A percentile compares a stretch with the other conserved stretches of the same genome.
phyloP scores from a whole-genome alignment of 495 filamentous ascomycete genomes.

The Aspergillus egyptiacus region DNA sequence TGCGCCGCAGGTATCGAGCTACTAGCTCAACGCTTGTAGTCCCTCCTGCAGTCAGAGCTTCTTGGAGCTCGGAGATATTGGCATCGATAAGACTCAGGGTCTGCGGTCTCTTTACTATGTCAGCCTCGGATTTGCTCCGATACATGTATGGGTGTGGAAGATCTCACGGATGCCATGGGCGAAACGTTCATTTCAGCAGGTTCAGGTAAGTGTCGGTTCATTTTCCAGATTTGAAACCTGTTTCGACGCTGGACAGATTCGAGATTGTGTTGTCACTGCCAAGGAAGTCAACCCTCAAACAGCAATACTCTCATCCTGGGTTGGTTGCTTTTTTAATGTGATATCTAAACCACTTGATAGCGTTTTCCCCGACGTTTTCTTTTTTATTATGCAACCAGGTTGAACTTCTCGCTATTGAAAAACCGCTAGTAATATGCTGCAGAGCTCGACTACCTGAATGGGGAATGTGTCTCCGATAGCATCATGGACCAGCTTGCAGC shows the following conservation, averaged over 20 bases:
- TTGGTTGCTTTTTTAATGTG: not conserved
- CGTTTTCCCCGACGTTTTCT: no score
- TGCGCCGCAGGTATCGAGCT: constrained; percentile 45
- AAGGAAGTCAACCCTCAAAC: no score
- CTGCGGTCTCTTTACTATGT: not conserved
- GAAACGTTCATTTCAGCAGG: not conserved
- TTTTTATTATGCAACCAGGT: no score
- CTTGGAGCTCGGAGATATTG: constrained; percentile 14
- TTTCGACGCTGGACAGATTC: no score
- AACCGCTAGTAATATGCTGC: no score
- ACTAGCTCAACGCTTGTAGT: constrained; percentile 45
- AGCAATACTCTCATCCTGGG: no score
- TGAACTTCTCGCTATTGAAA: no score
- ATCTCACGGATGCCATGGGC: constrained; percentile 3
- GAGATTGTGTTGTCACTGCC: no score
- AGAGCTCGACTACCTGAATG: not conserved
- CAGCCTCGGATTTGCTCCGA: not conserved
- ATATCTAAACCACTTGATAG: no score
- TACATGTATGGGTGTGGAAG: not conserved
- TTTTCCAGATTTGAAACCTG: no score
- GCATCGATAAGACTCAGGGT: constrained; percentile 13
- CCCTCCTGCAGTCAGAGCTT: constrained; percentile 8
- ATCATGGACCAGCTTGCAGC: not conserved
- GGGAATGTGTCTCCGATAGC: not conserved
- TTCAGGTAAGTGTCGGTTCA: not conserved